Evolutionary conservation across 2,329 filamentous ascomycete species (phyloP), one percentile per base, ranked within the genome.

Genomic region (Curvularia verruculosa): DNA sequence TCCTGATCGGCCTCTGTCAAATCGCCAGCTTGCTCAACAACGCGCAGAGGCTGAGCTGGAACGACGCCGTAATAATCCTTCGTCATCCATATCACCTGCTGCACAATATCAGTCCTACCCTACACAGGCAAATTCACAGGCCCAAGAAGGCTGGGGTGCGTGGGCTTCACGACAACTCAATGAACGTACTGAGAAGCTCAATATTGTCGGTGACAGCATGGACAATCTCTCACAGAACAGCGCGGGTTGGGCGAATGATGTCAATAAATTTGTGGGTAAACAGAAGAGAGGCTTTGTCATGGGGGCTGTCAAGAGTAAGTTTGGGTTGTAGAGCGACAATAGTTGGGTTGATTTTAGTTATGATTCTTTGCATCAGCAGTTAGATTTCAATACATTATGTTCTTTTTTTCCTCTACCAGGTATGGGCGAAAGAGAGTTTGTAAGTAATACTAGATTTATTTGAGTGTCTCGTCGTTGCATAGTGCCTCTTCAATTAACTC

Each of bases 121-220:
- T 15, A 61, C 63, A 59, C 67, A 51, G 49, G 60, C 40, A 31
- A 31, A 21, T 4, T 21, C 54, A 3, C 51, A 54, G 13, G 8
- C 61, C 47, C 47, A 71, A 47, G 84, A 88, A 64, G 83, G 85
- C 8, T 88, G 88, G 70, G 86, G 84, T 68, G 87, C 92, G 41
- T 98, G 96, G 72, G 87, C 98, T 77, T 88, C 90, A 9, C 84
- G 93, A 34, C 91, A 96, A 75, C 78, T 99, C 44, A 92, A 96
- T 67, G 93, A 98, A 77, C 81, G 95, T 49, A 96, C 95, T 0
- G 92, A 98, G 78, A 92, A 89, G 70, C 80, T 99, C 56, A 89
- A 88, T 43, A 80, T 96, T 5, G 88, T 94, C 77, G 89, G 89
- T 2, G 94, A 98, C 69, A 88, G 82, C 46, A 92, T 98, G 87